Conservation (phyloP, 169 alveolate genomes). For the Eimeria zaria region DNA sequence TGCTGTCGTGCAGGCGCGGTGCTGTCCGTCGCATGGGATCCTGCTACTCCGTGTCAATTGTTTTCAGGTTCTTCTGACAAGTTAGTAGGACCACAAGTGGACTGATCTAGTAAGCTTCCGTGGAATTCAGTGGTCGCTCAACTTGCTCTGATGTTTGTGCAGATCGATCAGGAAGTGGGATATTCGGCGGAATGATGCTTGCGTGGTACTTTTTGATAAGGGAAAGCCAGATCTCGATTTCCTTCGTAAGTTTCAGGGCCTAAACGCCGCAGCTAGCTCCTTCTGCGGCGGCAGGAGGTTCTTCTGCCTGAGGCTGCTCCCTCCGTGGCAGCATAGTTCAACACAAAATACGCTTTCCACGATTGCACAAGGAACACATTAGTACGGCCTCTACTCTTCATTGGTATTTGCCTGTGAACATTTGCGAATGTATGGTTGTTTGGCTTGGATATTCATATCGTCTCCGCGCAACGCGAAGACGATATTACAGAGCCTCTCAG, state of each 20-base stretch:
- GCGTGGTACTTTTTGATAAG: conserved; percentile 31
- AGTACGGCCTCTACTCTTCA: background rate
- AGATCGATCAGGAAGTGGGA: conserved; percentile 72
- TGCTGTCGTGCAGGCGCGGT: conserved; percentile 53
- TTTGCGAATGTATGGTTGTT: background rate
- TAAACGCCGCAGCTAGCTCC: background rate
- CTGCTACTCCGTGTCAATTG: conserved; percentile 6
- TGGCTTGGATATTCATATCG: background rate
- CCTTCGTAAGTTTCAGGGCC: conserved; percentile 15
- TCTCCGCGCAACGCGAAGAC: background rate
- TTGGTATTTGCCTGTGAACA: background rate
- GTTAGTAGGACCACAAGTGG: conserved; percentile 1
- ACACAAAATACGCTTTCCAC: background rate
- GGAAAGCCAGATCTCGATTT: conserved; percentile 62
- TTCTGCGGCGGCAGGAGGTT: background rate
- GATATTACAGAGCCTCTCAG: background rate
- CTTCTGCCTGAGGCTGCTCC: background rate
- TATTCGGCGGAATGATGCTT: conserved; percentile 43
- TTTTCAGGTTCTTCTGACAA: conserved; percentile 75
- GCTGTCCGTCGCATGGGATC: conserved; percentile 42
- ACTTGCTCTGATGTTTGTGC: background rate
- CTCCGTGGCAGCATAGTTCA: background rate
- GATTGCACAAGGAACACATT: background rate
- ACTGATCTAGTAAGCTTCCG: background rate
- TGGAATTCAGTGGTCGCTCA: background rate